Percentiles rank a stretch among this genome's conserved stretches.
Conservation (phyloP, 345 rosid species). For the Eucalyptus cloeziana region DNA sequence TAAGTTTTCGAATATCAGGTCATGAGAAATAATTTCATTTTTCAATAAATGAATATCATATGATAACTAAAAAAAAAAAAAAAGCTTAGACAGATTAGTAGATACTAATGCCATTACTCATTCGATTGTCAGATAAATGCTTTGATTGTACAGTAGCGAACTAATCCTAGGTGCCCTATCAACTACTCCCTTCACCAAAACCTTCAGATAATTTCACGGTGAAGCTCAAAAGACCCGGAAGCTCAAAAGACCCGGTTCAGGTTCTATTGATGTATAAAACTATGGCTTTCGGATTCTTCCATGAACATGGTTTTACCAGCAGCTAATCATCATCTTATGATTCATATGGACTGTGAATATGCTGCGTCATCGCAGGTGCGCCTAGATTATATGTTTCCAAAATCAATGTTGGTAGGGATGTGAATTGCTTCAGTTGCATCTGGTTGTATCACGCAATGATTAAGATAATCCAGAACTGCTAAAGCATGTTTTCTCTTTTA, state of each 20-base stretch:
- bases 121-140: neutral
- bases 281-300: neutral
- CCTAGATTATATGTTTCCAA: neutral
- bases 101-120: neutral
- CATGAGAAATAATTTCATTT: neutral
- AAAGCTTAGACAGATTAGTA: too few relatives aligned
- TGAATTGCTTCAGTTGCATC: neutral
- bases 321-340: neutral
- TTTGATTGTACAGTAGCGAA: neutral
- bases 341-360: neutral
- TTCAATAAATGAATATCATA: neutral
- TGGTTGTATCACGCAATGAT: neutral
- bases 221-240: neutral
- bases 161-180: neutral
- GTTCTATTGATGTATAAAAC: neutral
- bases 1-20: neutral
- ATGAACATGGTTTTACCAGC: neutral
- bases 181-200: neutral
- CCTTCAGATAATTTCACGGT: neutral
- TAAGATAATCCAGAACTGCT: neutral
- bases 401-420: neutral
- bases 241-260: neutral
- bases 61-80: neutral
- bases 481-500: neutral
- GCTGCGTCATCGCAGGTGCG: neutral